These are phyloP conservation scores for Eutrema yunnanense DNA, from an alignment of 345 rosid genomes.

Conservation along the genomic window DNA sequence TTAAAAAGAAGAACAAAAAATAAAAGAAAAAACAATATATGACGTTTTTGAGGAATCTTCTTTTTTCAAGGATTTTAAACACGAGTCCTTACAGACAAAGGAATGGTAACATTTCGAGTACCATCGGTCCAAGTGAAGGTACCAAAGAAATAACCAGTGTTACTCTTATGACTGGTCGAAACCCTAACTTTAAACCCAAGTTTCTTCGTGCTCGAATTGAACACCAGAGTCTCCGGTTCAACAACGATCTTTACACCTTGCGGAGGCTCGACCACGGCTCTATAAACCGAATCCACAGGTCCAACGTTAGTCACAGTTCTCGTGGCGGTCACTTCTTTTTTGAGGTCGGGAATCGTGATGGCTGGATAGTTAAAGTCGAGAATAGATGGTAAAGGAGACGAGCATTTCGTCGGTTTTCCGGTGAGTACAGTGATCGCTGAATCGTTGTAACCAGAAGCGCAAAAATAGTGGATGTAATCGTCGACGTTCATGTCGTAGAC, in stretches of 20 bases:
- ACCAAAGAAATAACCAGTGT: constrained; percentile 12
- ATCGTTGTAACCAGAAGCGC: constrained; percentile 14
- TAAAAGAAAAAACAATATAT: neutral
- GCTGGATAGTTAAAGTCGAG: constrained; percentile 24
- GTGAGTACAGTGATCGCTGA: neutral
- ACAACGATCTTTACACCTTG: constrained; percentile 1
- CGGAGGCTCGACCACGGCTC: constrained; percentile 9
- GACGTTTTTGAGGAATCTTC: neutral
- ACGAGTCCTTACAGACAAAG: constrained; percentile 21
- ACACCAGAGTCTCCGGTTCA: constrained; percentile 18
- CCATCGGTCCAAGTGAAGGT: constrained; percentile 28
- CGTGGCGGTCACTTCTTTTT: neutral
- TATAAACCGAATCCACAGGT: constrained; percentile 26
- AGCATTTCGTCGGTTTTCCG: neutral
- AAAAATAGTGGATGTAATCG: constrained; percentile 14
- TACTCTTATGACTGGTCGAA: constrained; percentile 7
- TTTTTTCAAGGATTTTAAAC: constrained; percentile 2
- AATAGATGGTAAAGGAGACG: constrained; percentile 14
- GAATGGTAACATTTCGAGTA: constrained; percentile 20
- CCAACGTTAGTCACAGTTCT: constrained; percentile 26
- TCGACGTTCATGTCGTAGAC: constrained; percentile 26
- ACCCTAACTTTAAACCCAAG: constrained; percentile 17
- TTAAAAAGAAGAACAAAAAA: neutral
- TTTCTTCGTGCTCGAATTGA: neutral
- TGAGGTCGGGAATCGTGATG: constrained; percentile 22